phyloP scores from a whole-genome alignment of 345 rosid genomes.

The Kernera saxatilis region DNA sequence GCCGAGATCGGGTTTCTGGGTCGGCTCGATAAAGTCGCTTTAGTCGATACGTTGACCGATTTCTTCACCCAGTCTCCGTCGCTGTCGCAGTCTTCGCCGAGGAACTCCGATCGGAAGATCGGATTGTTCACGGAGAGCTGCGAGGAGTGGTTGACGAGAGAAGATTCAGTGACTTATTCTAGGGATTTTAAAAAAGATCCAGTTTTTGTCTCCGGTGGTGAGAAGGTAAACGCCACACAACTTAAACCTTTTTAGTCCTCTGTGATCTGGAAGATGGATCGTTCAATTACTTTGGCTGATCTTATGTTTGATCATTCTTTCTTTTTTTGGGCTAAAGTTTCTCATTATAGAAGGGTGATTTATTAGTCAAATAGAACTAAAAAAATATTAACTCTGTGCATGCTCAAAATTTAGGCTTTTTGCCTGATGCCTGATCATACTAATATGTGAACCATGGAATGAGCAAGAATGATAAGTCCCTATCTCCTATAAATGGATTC shows the following conservation, averaged over 20 bases:
- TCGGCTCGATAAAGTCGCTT: slow-evolving; percentile 62
- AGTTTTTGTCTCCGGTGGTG: slow-evolving; percentile 50
- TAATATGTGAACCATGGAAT: not conserved
- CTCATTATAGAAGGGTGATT: not conserved
- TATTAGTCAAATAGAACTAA: not conserved
- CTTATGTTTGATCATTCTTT: not conserved
- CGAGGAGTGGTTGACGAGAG: slow-evolving; percentile 72
- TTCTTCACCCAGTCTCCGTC: slow-evolving; percentile 38
- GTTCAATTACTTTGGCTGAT: not conserved
- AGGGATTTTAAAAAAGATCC: slow-evolving; percentile 81
- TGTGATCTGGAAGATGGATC: not conserved
- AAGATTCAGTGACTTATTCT: slow-evolving; percentile 55
- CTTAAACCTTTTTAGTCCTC: not conserved
- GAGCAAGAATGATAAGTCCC: not conserved
- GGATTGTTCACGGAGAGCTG: slow-evolving; percentile 40
- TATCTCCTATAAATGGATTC: not conserved
- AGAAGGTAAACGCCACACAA: slow-evolving; percentile 31
- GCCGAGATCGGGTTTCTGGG: slow-evolving; percentile 80
- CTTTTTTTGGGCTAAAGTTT: not conserved
- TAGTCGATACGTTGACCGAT: slow-evolving; percentile 70
- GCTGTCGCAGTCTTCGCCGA: not conserved
- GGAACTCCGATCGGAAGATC: slow-evolving; percentile 12
- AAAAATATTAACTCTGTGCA: not conserved
- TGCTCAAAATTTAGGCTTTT: not conserved
- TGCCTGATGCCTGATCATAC: not conserved